These are phyloP conservation scores for Fusarium virguliforme DNA, from an alignment of 2,329 filamentous ascomycete species.

Conservation along the genomic window DNA sequence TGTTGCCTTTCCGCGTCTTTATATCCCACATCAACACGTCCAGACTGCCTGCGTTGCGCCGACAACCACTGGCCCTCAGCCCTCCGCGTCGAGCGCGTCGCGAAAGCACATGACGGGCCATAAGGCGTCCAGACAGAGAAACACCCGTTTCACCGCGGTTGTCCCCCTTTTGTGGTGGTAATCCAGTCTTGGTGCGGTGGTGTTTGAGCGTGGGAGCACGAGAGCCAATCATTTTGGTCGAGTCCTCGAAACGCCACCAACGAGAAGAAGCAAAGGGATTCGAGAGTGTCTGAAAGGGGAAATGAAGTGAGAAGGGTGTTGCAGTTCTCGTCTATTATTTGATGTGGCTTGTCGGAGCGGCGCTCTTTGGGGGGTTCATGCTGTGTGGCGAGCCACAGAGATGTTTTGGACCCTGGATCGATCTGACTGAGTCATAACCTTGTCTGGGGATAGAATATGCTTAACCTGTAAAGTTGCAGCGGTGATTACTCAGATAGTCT, in stretches of 20 bases:
- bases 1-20: slow-evolving; percentile 24
- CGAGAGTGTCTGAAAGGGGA: not conserved
- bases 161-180: slow-evolving; percentile 4
- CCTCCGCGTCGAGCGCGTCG: slow-evolving; percentile 30
- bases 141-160: slow-evolving; percentile 37
- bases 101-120: slow-evolving; percentile 31
- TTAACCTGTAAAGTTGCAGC: not conserved
- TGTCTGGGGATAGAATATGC: not conserved
- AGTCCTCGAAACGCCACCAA: slow-evolving; percentile 10
- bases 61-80: slow-evolving; percentile 44
- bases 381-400: slow-evolving; percentile 1
- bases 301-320: not conserved
- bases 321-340: slow-evolving; percentile 5
- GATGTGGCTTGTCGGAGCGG: slow-evolving; percentile 17
- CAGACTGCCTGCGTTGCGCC: slow-evolving; percentile 31
- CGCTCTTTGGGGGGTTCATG: not conserved
- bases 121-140: slow-evolving; percentile 14
- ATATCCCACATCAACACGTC: slow-evolving; percentile 38
- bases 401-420: slow-evolving; percentile 28
- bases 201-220: slow-evolving; percentile 32
- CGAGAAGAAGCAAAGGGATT: not conserved
- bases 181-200: slow-evolving; percentile 14
- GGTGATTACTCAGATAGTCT: not conserved
- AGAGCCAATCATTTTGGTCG: slow-evolving; percentile 41
- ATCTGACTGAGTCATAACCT: slow-evolving; percentile 33